Percentiles rank a stretch among this genome's conserved stretches.
These are phyloP conservation scores for Acanthamoeba healyi DNA, from an alignment of 208 protist species.

Conservation along the genomic window DNA sequence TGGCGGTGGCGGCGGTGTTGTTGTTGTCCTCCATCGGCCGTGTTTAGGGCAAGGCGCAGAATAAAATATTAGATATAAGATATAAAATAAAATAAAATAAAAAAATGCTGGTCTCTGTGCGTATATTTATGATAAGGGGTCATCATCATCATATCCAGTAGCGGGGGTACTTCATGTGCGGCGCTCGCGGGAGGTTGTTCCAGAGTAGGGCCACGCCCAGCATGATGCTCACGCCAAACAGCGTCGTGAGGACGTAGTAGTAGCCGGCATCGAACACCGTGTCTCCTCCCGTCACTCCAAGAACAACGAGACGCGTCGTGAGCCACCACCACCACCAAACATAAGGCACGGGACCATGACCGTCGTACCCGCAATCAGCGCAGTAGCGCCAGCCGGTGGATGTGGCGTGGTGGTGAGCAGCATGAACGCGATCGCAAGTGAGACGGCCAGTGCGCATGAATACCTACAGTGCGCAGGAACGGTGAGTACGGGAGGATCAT, in stretches of 20 bases:
- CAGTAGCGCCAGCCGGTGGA: too few species aligned
- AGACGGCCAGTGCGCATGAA: slow-evolving; percentile 54
- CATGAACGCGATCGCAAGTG: slow-evolving; percentile 44
- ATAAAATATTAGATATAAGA: too few species aligned
- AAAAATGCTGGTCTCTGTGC: too few species aligned
- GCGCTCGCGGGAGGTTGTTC: slow-evolving; percentile 55
- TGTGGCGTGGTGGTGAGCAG: slow-evolving; percentile 43
- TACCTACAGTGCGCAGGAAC: too few species aligned
- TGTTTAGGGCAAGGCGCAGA: too few species aligned
- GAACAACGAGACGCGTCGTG: too few species aligned
- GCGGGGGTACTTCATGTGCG: slow-evolving; percentile 31
- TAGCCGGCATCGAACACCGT: slow-evolving; percentile 49
- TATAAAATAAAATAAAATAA: too few species aligned
- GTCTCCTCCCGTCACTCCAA: slow-evolving; percentile 35
- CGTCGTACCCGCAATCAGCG: slow-evolving; percentile 2
- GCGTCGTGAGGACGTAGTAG: slow-evolving; percentile 23
- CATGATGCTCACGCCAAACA: slow-evolving; percentile 39
- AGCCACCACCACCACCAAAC: neutral
- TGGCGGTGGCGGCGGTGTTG: too few species aligned
- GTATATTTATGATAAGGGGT: too few species aligned
- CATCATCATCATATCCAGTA: slow-evolving; percentile 65
- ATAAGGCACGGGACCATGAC: neutral
- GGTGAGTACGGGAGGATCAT: too few species aligned
- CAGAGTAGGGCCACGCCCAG: slow-evolving; percentile 21
- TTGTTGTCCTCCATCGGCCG: too few species aligned